Base-by-base conservation (phyloP, 2,329 filamentous ascomycete genomes). In the Sporothrix variecibatus region DNA sequence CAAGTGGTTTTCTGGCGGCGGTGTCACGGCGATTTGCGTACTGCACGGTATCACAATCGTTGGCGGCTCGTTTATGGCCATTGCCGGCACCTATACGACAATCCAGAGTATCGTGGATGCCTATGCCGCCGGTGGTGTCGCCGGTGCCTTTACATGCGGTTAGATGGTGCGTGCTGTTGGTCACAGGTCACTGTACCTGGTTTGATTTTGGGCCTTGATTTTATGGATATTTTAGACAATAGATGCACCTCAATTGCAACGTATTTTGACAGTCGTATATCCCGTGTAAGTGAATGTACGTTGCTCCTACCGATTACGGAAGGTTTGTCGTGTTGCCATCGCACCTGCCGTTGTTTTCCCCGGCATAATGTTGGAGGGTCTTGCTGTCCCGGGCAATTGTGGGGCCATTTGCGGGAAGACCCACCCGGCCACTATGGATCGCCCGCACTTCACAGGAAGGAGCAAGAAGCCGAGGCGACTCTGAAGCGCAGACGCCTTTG, bases 21-120 rank as follows among this genome's bases (percentile, higher is more conserved):
- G n/a, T 31, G 56, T 67, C 43, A 75, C 15, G 56, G 65, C 70
- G 2, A 15, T 73, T 9, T 77, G 71, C 43, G n/a, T 26, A 1
- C 53, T 79, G 2, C 78, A 79, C 67, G 65, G 74, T 3, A 75
- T 79, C 26, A 78, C 77, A 2, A 68, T 79, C 1, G 38, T 76
- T 2, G 38, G 78, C 11, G 78, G 76, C 9, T 62, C 75, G 6
- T 80, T 79, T 53, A 75, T 80, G 62, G 77, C 78, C 0, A 70
- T 80, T 46, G 75, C 76, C 23, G 78, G 79, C 31, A 79, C 79
- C 0, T 79, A 79, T 38, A 79, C 78, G 0, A 79, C 77, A 1
- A 75, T 79, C 51, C 77, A 79, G 71, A 79, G 78, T 34, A 78
- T 80, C 20, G 72, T 79, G 3, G 74, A 80, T 64, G 79, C 78